phyloP scores from a whole-genome alignment of 768 basidiomycete species.

The Leccinum subgranulosum region DNA sequence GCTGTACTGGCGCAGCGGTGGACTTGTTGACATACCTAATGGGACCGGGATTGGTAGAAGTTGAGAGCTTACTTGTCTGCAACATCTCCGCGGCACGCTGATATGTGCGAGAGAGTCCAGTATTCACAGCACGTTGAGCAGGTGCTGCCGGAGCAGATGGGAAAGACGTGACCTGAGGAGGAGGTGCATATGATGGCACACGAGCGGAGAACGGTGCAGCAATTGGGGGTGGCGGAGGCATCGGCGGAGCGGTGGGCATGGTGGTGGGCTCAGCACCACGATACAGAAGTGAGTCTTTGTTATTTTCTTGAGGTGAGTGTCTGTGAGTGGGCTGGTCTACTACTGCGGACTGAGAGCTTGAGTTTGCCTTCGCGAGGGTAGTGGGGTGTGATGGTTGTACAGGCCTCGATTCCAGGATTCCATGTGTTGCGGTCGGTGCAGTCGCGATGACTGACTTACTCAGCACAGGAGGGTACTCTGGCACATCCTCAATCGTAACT shows the following conservation, averaged over 20 bases:
- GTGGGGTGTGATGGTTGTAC: slow-evolving; percentile 7
- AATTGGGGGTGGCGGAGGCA: slow-evolving; percentile 19
- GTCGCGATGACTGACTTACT: slow-evolving; percentile 9
- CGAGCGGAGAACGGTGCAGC: slow-evolving; percentile 11
- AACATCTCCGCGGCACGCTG: slow-evolving; percentile 25
- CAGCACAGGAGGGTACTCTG: slow-evolving; percentile 20
- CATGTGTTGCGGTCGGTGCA: slow-evolving; percentile 1
- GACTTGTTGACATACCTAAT: slow-evolving; percentile 9
- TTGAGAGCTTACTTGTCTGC: slow-evolving; percentile 18
- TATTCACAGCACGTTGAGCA: slow-evolving; percentile 18
- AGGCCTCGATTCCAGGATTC: slow-evolving; percentile 8
- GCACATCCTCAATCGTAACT: slow-evolving; percentile 28
- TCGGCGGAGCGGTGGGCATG: slow-evolving; percentile 7
- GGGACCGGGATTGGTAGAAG: neutral
- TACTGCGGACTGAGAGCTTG: slow-evolving; percentile 3
- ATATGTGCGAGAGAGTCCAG: slow-evolving; percentile 19
- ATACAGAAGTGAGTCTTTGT: slow-evolving; percentile 14
- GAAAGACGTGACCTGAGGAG: slow-evolving; percentile 15
- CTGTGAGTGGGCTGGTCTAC: slow-evolving; percentile 11
- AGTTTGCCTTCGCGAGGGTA: neutral
- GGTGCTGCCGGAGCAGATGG: slow-evolving; percentile 5
- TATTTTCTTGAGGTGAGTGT: slow-evolving; percentile 22
- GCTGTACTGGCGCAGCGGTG: slow-evolving; percentile 1
- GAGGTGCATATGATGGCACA: slow-evolving; percentile 21
- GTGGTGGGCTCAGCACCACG: slow-evolving; percentile 10